A percentile compares a stretch with the other conserved stretches of the same genome.
phyloP scores from a whole-genome alignment of 331 rosid genomes.

The Quercus phellos region DNA sequence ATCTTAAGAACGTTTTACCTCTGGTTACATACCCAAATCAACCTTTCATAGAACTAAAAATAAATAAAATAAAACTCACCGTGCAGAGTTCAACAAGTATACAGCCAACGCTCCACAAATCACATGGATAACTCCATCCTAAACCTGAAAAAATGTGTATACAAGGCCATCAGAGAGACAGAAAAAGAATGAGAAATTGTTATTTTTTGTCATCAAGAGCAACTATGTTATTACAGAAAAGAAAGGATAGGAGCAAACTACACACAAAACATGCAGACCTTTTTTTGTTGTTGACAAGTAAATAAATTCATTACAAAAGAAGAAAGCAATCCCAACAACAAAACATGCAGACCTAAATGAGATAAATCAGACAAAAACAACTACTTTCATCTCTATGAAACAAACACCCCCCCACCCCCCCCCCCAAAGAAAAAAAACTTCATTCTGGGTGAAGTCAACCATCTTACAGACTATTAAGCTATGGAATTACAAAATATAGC shows the following conservation, averaged over 20 bases:
- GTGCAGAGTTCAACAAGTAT: slow-evolving; percentile 53
- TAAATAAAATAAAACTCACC: slow-evolving; percentile 37
- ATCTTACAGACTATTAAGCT: neutral
- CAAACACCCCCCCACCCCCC: neutral
- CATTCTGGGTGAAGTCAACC: neutral
- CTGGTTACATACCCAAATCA: slow-evolving; percentile 21
- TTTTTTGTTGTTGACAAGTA: too few relatives aligned
- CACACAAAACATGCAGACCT: neutral
- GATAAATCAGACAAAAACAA: neutral
- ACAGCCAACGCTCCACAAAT: slow-evolving; percentile 74
- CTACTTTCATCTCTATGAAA: neutral
- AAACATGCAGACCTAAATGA: neutral
- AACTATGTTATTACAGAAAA: neutral
- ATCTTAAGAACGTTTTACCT: slow-evolving; percentile 14
- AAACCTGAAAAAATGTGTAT: slow-evolving; percentile 46
- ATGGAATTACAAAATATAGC: neutral
- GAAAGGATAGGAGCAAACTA: neutral
- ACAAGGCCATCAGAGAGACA: neutral
- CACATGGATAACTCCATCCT: slow-evolving; percentile 74
- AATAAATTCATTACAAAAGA: too few relatives aligned
- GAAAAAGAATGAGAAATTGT: neutral
- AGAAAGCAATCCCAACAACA: neutral
- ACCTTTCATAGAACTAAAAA: slow-evolving; percentile 12
- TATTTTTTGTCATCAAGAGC: neutral
- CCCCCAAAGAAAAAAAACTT: neutral